These are phyloP conservation scores for Trypanosomatidae sp. DNA, from an alignment of 208 protist genomes.

Conservation along the genomic window DNA sequence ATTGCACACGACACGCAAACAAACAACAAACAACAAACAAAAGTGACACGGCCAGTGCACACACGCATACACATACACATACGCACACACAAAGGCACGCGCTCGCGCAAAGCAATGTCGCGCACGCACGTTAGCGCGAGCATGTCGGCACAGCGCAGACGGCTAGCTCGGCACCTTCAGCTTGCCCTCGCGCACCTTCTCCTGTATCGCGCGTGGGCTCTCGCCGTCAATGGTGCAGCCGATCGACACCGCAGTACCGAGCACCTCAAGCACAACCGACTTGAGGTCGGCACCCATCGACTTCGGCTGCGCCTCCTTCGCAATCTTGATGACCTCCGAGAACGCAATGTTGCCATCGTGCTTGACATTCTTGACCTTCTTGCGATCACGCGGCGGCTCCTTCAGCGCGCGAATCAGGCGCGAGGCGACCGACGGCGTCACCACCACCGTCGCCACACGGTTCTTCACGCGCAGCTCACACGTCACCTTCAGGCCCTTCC, in stretches of 20 bases:
- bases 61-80: too few species aligned
- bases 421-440: constrained; percentile 95
- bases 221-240: constrained; percentile 98
- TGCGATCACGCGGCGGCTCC: constrained; percentile 98
- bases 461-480: constrained; percentile 98
- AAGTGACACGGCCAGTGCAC: too few species aligned
- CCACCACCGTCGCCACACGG: constrained; percentile 92
- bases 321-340: constrained; percentile 96
- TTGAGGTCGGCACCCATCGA: constrained; percentile 92
- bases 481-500: constrained; percentile 98
- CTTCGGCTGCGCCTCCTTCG: constrained; percentile 88
- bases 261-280: constrained; percentile 97
- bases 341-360: constrained; percentile 98
- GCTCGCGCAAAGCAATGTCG: too few species aligned
- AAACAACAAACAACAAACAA: too few species aligned
- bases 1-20: too few species aligned
- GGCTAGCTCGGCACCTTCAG: constrained; percentile 82
- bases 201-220: constrained; percentile 88
- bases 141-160: too few species aligned
- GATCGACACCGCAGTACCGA: constrained; percentile 96
- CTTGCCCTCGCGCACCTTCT: constrained; percentile 90
- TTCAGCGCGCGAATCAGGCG: constrained; percentile 98
- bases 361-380: constrained; percentile 99
- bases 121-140: too few species aligned
- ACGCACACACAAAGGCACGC: too few species aligned